Evolutionary conservation across 1,284 basidiomycete species (phyloP), one percentile per base, ranked within the genome.

Genomic region (Moesziomyces antarcticus): DNA sequence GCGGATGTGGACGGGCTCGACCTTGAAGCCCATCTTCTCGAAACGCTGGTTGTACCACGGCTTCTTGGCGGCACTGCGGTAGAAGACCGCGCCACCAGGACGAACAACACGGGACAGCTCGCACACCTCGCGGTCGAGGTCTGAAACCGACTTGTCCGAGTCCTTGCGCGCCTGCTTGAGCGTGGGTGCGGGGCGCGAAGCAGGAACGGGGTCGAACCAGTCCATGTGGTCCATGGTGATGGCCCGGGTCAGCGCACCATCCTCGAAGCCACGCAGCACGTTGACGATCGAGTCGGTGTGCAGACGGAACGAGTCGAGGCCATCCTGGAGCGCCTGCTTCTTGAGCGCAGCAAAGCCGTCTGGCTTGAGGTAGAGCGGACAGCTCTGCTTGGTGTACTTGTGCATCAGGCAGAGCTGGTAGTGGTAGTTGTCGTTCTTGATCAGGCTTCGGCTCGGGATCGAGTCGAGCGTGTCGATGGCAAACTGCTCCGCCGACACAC

Each of bases 211-310:
- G 33, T 87, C 84, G 82, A 91, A 92, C 91, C 87, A 91, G 78
- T 92, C 91, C 70, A 92, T 87, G 64, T 91, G 90, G 83, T 93
- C 92, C 92, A 93, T 93, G 56, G 92, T 87, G 59, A 93, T 88
- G 24, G 82, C 82, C 5, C 74, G 73, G 10, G 82, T 81, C 21
- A 84, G 64, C 13, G 73, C 65, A 16, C 56, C 68, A 60, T 83
- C 81, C 52, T 80, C 72, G 48, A 80, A 62, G 11, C 80, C 79
- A 14, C 72, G 64, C 78, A 90, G 80, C 65, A 92, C 91, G 50
- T 91, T 90, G 64, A 90, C 84, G 73, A 93, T 91, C 4, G 90
- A 89, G 75, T 93, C 90, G 0, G 92, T 93, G 84, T 93, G 92
- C 41, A 93, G 84, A 35, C 90, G 88, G 86, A 93, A 91, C 0